phyloP scores from a whole-genome alignment of 805 yeast species.

The Candida qinlingensis region DNA sequence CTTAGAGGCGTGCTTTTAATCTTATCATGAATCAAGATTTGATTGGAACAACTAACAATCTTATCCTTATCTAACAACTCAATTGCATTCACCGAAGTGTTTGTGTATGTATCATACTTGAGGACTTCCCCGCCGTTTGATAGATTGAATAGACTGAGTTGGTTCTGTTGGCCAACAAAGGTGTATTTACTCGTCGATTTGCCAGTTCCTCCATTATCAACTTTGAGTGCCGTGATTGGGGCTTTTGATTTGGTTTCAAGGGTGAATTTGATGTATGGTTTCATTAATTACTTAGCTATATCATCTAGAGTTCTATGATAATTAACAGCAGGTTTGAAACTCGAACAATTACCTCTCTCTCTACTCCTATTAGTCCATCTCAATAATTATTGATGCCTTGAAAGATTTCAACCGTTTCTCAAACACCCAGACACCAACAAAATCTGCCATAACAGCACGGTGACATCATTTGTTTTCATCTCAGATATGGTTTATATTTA shows the following conservation, averaged over 20 bases:
- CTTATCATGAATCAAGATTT: slow-evolving; percentile 13
- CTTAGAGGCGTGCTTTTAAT: slow-evolving; percentile 4
- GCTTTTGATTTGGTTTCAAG: neutral
- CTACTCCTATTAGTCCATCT: too few species aligned
- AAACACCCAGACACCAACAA: neutral
- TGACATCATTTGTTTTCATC: neutral
- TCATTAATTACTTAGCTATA: neutral
- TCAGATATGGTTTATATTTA: neutral
- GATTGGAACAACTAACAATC: slow-evolving; percentile 14
- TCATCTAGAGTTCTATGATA: too few species aligned
- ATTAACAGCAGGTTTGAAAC: too few species aligned
- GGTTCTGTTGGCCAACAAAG: slow-evolving; percentile 9
- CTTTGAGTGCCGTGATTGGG: neutral
- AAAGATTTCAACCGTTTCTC: neutral
- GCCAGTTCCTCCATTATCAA: neutral
- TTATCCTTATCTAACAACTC: slow-evolving; percentile 4
- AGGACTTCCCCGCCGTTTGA: neutral
- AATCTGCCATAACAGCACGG: neutral
- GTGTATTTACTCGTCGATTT: neutral
- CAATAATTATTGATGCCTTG: too few species aligned
- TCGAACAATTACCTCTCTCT: too few species aligned
- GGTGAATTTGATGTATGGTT: neutral
- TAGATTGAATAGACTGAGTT: slow-evolving; percentile 2
- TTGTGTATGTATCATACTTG: slow-evolving; percentile 6
- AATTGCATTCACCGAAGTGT: slow-evolving; percentile 8